Evolutionary conservation across 2,329 filamentous ascomycete species (phyloP), one percentile per base, ranked within the genome.

Genomic region (Ophiosphaerella herpotricha): DNA sequence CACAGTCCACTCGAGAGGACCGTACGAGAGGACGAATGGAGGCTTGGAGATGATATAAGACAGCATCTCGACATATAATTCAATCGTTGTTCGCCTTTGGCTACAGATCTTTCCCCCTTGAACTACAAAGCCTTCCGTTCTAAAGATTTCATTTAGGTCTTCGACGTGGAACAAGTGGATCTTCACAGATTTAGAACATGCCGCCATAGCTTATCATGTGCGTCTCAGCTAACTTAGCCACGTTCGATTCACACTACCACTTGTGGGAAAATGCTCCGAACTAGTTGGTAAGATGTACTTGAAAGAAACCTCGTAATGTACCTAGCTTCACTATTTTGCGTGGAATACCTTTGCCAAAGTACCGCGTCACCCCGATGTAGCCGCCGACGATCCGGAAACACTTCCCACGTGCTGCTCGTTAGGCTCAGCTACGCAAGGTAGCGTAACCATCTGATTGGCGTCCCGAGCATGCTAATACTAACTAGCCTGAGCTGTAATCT

Each of bases 1-100:
- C 78, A 80, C 68, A 75, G 72, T 39, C 81, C 79, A 68, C 70
- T 76, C 45, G 70, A 78, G 47, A 67, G 80, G 70, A 68, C 75
- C 59, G 59, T 85, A 77, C 59, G 82, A 74, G 72, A 77, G 33
- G 75, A 76, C 51, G 82, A 84, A 63, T 91, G 91, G 86, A 89
- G 90, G 0, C 82, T 95, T 42, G 89, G 89, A 1, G 91, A 96
- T 68, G 91, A 96, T 66, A 85, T 88, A 21, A 81, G 87, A 64
- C 94, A 96, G 88, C 88, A 85, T 29, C 76, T 96, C 59, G 90
- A 93, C 72, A 60, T 71, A 3, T 93, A 70, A 78, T 36, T 21
- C 26, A 29, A 29, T 8, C 11, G 26, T 3, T 29, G 7, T 29
- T 29, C 6, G 11, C 26, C 3, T 36, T 21, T 21, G 18, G 4